A percentile compares a stretch with the other conserved stretches of the same genome.
Conservation (phyloP, 192 early-diverging fungal genomes). For the Umbelopsis ramanniana region DNA sequence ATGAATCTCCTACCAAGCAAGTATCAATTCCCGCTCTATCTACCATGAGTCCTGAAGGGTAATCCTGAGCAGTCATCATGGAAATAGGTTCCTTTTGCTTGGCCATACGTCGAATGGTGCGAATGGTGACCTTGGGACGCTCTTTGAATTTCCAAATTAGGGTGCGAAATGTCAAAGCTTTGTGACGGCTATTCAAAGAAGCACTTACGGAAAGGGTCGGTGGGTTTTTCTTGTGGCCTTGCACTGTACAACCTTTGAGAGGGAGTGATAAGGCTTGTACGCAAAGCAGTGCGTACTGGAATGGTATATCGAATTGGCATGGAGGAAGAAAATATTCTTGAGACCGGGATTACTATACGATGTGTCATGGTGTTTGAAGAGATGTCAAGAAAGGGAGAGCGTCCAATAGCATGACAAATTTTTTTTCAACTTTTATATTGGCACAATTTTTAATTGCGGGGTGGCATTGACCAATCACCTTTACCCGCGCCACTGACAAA, state of each 20-base stretch:
- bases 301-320: background rate
- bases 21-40: conserved; percentile 88
- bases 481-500: background rate
- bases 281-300: background rate
- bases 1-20: conserved; percentile 90
- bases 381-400: conserved; percentile 4
- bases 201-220: conserved; percentile 7
- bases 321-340: background rate
- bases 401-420: conserved; percentile 13
- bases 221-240: conserved; percentile 13
- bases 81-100: conserved; percentile 76
- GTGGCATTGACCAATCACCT: conserved; percentile 13
- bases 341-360: background rate
- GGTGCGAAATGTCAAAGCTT: conserved; percentile 8
- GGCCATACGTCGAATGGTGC: conserved; percentile 79
- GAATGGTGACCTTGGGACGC: conserved; percentile 83
- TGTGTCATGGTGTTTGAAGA: background rate
- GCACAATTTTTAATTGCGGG: background rate
- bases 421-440: background rate
- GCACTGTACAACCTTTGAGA: conserved; percentile 11
- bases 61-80: conserved; percentile 97
- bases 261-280: background rate
- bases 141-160: conserved; percentile 31
- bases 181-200: background rate
- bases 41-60: conserved; percentile 83